Conservation (phyloP, 1,284 basidiomycete species). For the Phylloporus sp. region DNA sequence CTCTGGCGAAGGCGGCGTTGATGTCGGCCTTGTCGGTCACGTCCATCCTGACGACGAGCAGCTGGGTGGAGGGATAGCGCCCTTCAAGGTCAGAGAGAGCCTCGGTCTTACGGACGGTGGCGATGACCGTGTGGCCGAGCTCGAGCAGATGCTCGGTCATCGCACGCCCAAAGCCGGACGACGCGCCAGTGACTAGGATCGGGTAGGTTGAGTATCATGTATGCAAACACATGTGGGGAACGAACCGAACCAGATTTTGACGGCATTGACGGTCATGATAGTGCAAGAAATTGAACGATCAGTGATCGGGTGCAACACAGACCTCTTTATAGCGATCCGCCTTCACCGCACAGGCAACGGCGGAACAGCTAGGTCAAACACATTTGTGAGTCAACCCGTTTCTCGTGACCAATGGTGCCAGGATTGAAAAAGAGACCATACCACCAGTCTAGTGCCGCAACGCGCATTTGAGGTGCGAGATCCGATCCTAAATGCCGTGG, state of each 20-base stretch:
- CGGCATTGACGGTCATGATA: not conserved
- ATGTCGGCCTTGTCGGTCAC: constrained; percentile 38
- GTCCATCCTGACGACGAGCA: constrained; percentile 46
- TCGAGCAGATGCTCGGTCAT: constrained; percentile 30
- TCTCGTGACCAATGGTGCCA: not conserved
- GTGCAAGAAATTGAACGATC: not conserved
- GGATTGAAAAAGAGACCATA: not conserved
- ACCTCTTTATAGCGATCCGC: not conserved
- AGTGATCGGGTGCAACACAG: not conserved
- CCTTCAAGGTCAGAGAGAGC: constrained; percentile 32
- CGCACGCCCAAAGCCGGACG: constrained; percentile 32
- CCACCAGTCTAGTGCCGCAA: not conserved
- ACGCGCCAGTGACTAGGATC: constrained; percentile 30
- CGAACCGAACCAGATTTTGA: not conserved
- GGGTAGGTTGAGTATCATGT: not conserved
- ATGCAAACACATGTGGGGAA: not conserved
- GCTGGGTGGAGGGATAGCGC: constrained; percentile 19
- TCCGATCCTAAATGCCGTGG: no score
- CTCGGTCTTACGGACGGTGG: constrained; percentile 37
- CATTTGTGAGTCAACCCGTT: not conserved
- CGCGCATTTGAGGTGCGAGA: not conserved
- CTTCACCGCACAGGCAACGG: not conserved
- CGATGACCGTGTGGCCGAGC: constrained; percentile 39
- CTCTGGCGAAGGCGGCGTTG: constrained; percentile 11
- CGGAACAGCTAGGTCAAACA: not conserved